Conservation (phyloP, 306 rosid species). For the Ceratonia siliqua region DNA sequence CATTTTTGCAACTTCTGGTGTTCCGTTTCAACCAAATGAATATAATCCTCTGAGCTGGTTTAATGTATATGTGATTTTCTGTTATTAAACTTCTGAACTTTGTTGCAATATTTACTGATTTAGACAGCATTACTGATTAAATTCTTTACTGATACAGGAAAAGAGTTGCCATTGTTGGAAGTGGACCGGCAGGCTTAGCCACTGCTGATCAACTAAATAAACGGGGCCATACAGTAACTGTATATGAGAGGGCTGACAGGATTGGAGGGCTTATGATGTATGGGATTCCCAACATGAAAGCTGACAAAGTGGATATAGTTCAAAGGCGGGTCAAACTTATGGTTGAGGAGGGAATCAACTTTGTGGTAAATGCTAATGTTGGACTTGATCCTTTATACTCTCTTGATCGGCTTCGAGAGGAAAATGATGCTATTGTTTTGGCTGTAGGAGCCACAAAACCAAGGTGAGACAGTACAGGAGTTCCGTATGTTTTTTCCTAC, state of each 20-base stretch:
- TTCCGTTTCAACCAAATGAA: not conserved
- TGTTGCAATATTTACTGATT: not conserved
- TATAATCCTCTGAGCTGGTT: not conserved
- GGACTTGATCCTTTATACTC: conserved; percentile 77
- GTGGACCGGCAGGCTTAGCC: conserved; percentile 98
- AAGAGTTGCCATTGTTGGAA: conserved; percentile 87
- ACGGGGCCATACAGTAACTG: conserved; percentile 76
- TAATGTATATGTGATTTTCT: not conserved
- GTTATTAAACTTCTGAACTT: not conserved
- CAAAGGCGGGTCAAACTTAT: conserved; percentile 90
- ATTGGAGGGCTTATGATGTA: conserved; percentile 98
- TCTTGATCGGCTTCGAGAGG: conserved; percentile 68
- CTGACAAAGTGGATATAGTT: conserved; percentile 75
- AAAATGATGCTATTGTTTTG: conserved; percentile 78
- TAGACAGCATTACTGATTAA: not conserved
- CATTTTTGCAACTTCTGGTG: not conserved
- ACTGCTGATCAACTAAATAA: conserved; percentile 97
- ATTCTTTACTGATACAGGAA: conserved; percentile 54
- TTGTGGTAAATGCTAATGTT: conserved; percentile 81
- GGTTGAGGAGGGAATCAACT: conserved; percentile 81
- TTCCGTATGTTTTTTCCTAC: not conserved
- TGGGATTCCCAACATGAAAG: conserved; percentile 98
- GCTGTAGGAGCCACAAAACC: conserved; percentile 98
- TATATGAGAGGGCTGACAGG: conserved; percentile 49
- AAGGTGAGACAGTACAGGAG: conserved; percentile 51